Conservation (phyloP, 192 early-diverging fungal species). For the Glomus cerebriforme region DNA sequence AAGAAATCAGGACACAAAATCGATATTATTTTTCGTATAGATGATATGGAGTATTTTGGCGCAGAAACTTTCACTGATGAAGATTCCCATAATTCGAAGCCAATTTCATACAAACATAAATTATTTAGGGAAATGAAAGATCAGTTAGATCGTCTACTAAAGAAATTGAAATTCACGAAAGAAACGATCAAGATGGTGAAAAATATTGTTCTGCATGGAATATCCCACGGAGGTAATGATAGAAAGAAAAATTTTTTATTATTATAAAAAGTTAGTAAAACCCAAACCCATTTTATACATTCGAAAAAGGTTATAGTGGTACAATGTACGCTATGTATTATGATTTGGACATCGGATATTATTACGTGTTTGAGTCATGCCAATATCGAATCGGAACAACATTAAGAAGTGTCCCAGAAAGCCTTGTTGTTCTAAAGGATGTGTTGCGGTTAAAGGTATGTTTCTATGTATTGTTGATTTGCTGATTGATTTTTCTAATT, state of each 20-base stretch:
- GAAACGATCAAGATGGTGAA: background rate
- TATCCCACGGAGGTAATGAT: background rate
- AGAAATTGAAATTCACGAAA: conserved; percentile 12
- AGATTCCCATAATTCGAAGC: conserved; percentile 3
- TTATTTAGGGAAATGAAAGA: conserved; percentile 3
- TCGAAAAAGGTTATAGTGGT: too few relatives aligned
- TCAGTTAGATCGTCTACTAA: too few relatives aligned
- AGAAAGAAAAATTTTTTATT: background rate
- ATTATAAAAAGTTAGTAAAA: too few relatives aligned
- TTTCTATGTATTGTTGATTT: background rate
- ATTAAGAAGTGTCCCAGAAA: conserved; percentile 2
- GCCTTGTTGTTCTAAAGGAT: background rate
- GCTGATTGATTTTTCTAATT: background rate
- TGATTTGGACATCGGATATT: background rate
- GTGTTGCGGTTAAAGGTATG: background rate
- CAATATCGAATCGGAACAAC: conserved; percentile 9
- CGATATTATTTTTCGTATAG: conserved; percentile 21
- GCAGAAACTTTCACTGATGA: conserved; percentile 1
- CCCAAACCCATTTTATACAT: too few relatives aligned
- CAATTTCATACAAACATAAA: background rate
- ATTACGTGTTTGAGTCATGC: background rate
- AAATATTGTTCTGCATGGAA: background rate
- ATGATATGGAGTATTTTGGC: conserved; percentile 25
- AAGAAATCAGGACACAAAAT: conserved; percentile 20
- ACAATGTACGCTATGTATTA: background rate